phyloP scores from a whole-genome alignment of 805 yeast genomes.

The Middelhovenomyces tepae region DNA sequence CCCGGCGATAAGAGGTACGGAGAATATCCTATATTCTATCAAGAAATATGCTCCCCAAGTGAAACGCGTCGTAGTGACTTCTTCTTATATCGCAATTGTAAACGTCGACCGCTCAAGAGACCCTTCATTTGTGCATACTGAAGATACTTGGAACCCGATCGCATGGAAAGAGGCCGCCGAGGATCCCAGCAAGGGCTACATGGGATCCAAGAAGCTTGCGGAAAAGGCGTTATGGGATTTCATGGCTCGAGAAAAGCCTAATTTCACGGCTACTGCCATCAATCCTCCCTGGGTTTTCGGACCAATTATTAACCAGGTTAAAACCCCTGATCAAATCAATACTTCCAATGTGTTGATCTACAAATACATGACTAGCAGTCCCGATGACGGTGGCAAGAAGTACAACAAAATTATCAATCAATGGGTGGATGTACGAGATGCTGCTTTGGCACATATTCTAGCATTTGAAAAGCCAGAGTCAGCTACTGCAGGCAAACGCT shows the following conservation, averaged over 20 bases:
- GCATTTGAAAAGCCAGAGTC: too few species aligned
- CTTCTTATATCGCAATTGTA: conserved; percentile 46
- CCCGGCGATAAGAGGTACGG: conserved; percentile 44
- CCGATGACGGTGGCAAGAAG: too few species aligned
- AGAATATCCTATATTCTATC: conserved; percentile 35
- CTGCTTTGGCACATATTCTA: conserved; percentile 1
- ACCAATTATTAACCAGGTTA: conserved; percentile 22
- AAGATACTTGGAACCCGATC: conserved; percentile 8
- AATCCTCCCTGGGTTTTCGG: conserved; percentile 28
- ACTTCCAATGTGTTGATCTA: conserved; percentile 26
- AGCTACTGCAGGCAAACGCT: too few species aligned
- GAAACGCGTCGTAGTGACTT: conserved; percentile 38
- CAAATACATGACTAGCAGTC: too few species aligned
- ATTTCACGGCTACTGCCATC: conserved; percentile 21
- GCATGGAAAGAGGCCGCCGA: conserved; percentile 3
- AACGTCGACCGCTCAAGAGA: conserved; percentile 26
- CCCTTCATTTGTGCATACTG: conserved; percentile 15
- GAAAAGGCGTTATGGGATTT: conserved; percentile 53
- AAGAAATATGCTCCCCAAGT: conserved; percentile 34
- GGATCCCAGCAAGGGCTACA: conserved; percentile 11
- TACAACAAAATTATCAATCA: too few species aligned
- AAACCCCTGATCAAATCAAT: conserved; percentile 28
- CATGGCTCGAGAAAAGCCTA: conserved; percentile 24
- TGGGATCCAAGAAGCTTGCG: conserved; percentile 45
- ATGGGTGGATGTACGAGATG: conserved; percentile 1